Evolutionary conservation across 768 basidiomycete genomes (phyloP).

Genomic region (Xerocomellus amylosporus): DNA sequence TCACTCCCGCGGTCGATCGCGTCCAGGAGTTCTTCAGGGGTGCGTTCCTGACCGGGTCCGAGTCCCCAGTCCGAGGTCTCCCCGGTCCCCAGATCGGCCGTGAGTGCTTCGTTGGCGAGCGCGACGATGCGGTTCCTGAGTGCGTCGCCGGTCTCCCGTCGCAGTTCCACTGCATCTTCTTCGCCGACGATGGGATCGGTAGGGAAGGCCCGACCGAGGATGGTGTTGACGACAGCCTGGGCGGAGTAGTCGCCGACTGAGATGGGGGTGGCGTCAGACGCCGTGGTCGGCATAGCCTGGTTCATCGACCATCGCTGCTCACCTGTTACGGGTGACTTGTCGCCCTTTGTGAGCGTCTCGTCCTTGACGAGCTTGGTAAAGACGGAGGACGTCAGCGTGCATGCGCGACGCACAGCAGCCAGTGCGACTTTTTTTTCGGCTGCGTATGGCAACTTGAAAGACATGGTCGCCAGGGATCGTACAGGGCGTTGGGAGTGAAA

Average conservation of each 20-base stretch:
- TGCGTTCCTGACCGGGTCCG: constrained; percentile 54
- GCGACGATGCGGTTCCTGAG: constrained; percentile 68
- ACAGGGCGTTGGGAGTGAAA: background rate
- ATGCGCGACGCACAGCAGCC: constrained; percentile 84
- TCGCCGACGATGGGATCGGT: constrained; percentile 89
- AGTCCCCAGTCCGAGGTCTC: constrained; percentile 72
- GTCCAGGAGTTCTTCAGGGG: constrained; percentile 62
- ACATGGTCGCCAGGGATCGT: constrained; percentile 39
- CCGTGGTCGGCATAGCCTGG: background rate
- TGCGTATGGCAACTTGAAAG: constrained; percentile 50
- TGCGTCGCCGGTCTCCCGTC: constrained; percentile 40
- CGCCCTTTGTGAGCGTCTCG: constrained; percentile 85
- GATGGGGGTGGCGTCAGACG: background rate
- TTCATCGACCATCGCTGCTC: constrained; percentile 9
- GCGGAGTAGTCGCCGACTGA: constrained; percentile 92
- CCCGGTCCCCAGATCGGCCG: constrained; percentile 46
- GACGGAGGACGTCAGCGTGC: constrained; percentile 76
- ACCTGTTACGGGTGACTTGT: constrained; percentile 93
- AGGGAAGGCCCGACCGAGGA: constrained; percentile 77
- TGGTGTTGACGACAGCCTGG: constrained; percentile 85
- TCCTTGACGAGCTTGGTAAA: constrained; percentile 82
- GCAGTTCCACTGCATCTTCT: constrained; percentile 84
- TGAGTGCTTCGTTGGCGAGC: constrained; percentile 80
- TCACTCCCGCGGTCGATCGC: constrained; percentile 84
- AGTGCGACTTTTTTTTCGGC: constrained; percentile 80